Evolutionary conservation across 441 rosid genomes (phyloP), one percentile per base, ranked within the genome.

Genomic region (Syzygium syzygioides): DNA sequence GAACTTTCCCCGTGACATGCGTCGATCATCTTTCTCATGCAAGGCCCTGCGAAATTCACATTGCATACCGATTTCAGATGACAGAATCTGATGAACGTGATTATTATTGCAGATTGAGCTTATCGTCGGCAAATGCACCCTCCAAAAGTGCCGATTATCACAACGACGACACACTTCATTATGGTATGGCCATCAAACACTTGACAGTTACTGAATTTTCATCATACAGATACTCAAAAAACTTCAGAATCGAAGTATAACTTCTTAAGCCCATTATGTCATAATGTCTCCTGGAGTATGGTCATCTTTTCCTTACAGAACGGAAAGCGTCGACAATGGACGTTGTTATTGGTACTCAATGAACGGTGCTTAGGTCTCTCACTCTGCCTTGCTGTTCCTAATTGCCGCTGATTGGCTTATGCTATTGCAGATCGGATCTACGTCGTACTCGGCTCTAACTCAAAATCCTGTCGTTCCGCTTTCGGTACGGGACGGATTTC

Each of bases 1-100:
- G 94, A 95, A 95, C 88, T 95, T 95, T 56, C 93, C 96, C 89
- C 94, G 66, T 6, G 94, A 92, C 94, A 92, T 93, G 10, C 93
- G 88, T 2, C 41, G 86, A 4, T 32, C 83, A n/a, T 94, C 96
- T 88, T 95, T 93, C 92, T 95, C 96, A 48, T 95, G 96, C 90
- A 95, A 87, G 32, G 95, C 95, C 90, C 96, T 94, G 92, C 20
- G 56, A 19, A 53, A 87, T 85, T 13, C 83, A 41, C 41, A 11
- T 76, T 0, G 80, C 48, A 68, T 19, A 41, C 10, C 52, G 18
- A 41, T 76, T 76, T 76, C 48, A 41, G 83, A 11, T 23, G n/a
- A 76, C n/a, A 23, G 4, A 76, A 76, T 23, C 83, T 6, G 18
- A 76, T 13, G 52, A 76, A 76, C 83, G 41, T 12, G 18, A 23